Conservation (phyloP, 805 yeast species). For the Candida schatavii region DNA sequence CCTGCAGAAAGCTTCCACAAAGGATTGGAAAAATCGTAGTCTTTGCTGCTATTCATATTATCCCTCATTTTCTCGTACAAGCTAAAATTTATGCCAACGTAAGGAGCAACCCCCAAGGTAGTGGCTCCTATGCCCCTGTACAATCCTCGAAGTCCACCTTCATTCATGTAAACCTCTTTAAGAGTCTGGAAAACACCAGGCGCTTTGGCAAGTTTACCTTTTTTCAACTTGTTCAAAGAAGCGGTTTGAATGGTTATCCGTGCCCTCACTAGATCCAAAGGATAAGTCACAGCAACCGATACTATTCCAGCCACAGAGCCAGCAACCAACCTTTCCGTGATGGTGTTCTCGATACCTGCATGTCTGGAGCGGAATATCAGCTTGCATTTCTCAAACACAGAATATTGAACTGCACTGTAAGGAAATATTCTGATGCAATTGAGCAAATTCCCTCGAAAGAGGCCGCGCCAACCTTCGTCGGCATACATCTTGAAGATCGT, state of each 20-base stretch:
- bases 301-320: slow-evolving; percentile 82
- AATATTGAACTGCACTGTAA: slow-evolving; percentile 90
- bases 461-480: slow-evolving; percentile 91
- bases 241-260: slow-evolving; percentile 90
- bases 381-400: slow-evolving; percentile 71
- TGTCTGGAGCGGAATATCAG: slow-evolving; percentile 22
- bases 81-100: slow-evolving; percentile 89
- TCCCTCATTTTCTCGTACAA: slow-evolving; percentile 82
- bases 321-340: slow-evolving; percentile 60
- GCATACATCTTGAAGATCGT: slow-evolving; percentile 76
- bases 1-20: slow-evolving; percentile 69
- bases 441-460: slow-evolving; percentile 85
- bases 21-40: slow-evolving; percentile 38
- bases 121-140: slow-evolving; percentile 92
- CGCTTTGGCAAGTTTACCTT: slow-evolving; percentile 48
- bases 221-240: slow-evolving; percentile 44
- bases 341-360: slow-evolving; percentile 34
- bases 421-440: slow-evolving; percentile 91
- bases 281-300: slow-evolving; percentile 83
- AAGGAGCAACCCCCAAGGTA: slow-evolving; percentile 91
- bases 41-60: slow-evolving; percentile 33
- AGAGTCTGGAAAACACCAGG: slow-evolving; percentile 70
- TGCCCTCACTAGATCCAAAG: slow-evolving; percentile 87
- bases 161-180: slow-evolving; percentile 58
- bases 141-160: slow-evolving; percentile 78